Evolutionary conservation across 2,329 filamentous ascomycete species (phyloP), one percentile per base, ranked within the genome.

Genomic region (Colletotrichum viniferum): DNA sequence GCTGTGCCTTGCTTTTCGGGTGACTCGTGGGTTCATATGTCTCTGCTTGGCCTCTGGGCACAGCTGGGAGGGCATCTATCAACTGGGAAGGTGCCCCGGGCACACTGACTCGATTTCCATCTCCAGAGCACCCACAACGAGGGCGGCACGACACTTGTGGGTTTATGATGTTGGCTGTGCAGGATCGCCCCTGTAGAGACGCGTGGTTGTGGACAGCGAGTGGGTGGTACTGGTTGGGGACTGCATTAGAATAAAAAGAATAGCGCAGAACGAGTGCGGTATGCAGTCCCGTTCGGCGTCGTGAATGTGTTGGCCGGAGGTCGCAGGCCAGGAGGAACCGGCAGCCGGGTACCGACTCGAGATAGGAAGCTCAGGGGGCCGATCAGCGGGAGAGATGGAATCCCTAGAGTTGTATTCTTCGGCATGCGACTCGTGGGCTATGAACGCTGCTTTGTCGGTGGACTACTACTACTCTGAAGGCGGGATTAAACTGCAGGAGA

Each of bases 51-150:
- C 38, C 30, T 68, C 73, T 73, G 63, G 69, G 63, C 52, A 63
- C 12, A 56, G 60, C 67, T 70, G 61, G 48, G 28, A 63, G n/a
- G 36, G 18, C 34, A 55, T 16, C 28, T 34, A 38, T 63, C 61
- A 62, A 56, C 14, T 55, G 71, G 58, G 61, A 65, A 60, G 18
- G 67, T 74, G 71, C 34, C 36, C 60, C 36, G 34, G 30, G 61
- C 52, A 60, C 56, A 28, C 72, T 75, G 73, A 75, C 73, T 75
- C 69, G 69, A 34, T 52, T 52, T 52, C 26, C 62, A 58, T 73
- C 73, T 72, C 56, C 62, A 75, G 73, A 73, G 73, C 69, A 75
- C 68, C 73, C 73, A 73, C 73, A 72, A 56, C 32, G 21, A 67
- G 48, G 63, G 30, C 69, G 43, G 43, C 43, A 68, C 43, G 61